Evolutionary conservation across 169 alveolate species (phyloP).

Genomic region (Neospora caninum): DNA sequence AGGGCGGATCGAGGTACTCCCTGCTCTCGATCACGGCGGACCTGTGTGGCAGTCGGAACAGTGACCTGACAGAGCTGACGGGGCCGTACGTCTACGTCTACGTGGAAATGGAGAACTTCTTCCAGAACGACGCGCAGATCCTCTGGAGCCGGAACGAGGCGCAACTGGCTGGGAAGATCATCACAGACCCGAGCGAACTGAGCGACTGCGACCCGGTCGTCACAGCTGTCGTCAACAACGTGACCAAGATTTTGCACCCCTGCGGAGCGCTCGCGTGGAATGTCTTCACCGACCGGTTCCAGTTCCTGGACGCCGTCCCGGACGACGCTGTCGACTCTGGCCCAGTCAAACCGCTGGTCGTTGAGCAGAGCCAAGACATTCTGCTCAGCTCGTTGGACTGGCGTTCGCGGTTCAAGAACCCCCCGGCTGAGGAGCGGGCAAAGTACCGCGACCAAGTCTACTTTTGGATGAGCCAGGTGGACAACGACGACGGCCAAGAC

Average conservation of each 20-base stretch:
- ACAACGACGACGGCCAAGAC: conserved; percentile 44
- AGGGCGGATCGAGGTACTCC: conserved; percentile 32
- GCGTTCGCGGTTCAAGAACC: conserved; percentile 31
- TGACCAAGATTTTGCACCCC: conserved; percentile 33
- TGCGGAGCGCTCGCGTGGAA: conserved; percentile 50
- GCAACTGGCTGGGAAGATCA: conserved; percentile 52
- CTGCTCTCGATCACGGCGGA: conserved; percentile 19
- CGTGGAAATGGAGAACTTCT: conserved; percentile 38
- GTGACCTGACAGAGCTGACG: neutral
- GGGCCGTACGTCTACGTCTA: conserved; percentile 38
- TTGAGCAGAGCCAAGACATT: neutral
- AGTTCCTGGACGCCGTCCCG: conserved; percentile 13
- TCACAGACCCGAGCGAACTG: conserved; percentile 31
- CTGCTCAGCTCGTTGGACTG: neutral
- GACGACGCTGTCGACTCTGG: neutral
- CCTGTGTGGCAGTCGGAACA: neutral
- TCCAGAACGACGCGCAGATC: conserved; percentile 44
- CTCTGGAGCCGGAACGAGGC: conserved; percentile 26
- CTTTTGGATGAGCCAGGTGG: conserved; percentile 61
- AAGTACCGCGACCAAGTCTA: conserved; percentile 47
- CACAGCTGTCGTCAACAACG: conserved; percentile 34
- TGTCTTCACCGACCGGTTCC: conserved; percentile 35
- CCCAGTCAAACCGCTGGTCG: conserved; percentile 11
- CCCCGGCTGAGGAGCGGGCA: conserved; percentile 13
- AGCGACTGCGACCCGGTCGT: conserved; percentile 30